phyloP scores from a whole-genome alignment of 2,329 filamentous ascomycete genomes.

The Ramularia collo-cygni region DNA sequence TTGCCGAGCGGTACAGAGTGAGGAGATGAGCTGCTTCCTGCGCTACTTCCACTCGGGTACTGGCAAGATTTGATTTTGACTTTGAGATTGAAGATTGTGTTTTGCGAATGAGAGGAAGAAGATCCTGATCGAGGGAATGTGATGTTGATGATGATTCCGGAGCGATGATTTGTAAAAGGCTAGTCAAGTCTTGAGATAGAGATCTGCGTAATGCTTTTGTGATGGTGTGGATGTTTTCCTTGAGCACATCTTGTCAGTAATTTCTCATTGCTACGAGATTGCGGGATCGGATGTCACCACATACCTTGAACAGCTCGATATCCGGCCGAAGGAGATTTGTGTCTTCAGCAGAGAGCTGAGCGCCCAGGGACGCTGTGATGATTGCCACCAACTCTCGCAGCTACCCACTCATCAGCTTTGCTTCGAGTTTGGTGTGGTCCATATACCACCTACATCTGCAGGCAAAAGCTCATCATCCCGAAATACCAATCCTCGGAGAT shows the following conservation, averaged over 20 bases:
- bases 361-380: slow-evolving; percentile 34
- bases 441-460: slow-evolving; percentile 32
- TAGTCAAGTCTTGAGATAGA: slow-evolving; percentile 23
- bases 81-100: slow-evolving; percentile 15
- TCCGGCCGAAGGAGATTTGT: slow-evolving; percentile 35
- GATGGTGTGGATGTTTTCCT: slow-evolving; percentile 33
- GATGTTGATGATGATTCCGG: no score
- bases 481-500: slow-evolving; percentile 31
- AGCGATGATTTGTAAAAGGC: no score
- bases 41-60: slow-evolving; percentile 29
- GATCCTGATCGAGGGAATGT: no score
- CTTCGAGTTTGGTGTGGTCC: no score
- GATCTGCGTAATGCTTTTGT: no score
- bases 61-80: slow-evolving; percentile 21
- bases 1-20: slow-evolving; percentile 30
- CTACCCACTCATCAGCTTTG: slow-evolving; percentile 10
- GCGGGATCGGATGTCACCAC: slow-evolving; percentile 1
- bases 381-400: slow-evolving; percentile 39
- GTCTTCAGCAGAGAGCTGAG: slow-evolving; percentile 32
- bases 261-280: no score
- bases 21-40: slow-evolving; percentile 31
- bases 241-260: slow-evolving; percentile 4
- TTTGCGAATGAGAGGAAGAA: slow-evolving; percentile 11
- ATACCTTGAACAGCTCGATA: slow-evolving; percentile 33
- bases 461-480: slow-evolving; percentile 33